Evolutionary conservation across 176 grass and related monocot genomes (phyloP).

Genomic region (Chrysopogon serrulatus): DNA sequence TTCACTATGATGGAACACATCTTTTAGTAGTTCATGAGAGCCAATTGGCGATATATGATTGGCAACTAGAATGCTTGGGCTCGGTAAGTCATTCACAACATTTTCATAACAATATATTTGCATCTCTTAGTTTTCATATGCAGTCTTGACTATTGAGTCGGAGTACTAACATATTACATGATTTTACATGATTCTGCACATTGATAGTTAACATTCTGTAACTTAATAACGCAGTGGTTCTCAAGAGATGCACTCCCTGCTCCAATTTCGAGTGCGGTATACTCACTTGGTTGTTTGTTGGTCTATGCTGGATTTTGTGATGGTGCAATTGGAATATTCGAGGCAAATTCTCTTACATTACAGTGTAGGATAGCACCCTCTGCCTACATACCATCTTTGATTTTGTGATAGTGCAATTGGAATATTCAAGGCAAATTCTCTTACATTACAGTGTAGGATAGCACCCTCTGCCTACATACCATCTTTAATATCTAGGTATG

Average conservation of each 20-base stretch:
- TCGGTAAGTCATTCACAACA: conserved; percentile 12
- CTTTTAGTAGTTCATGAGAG: conserved; percentile 61
- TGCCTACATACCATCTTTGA: too few species aligned
- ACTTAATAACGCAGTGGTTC: conserved; percentile 50
- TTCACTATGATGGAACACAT: conserved; percentile 52
- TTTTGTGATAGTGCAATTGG: too few species aligned
- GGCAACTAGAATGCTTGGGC: conserved; percentile 43
- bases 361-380: conserved; percentile 65
- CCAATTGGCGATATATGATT: conserved; percentile 51
- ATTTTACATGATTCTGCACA: too few species aligned
- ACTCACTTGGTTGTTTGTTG: conserved; percentile 63
- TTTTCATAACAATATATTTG: not conserved
- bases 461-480: conserved; percentile 66
- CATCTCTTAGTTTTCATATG: not conserved
- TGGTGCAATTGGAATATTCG: conserved; percentile 80
- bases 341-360: conserved; percentile 57
- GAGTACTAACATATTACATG: not conserved
- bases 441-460: conserved; percentile 57
- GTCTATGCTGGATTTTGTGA: conserved; percentile 12
- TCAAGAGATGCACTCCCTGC: conserved; percentile 69
- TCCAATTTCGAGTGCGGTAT: conserved; percentile 76
- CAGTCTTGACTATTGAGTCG: too few species aligned
- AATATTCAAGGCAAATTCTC: too few species aligned
- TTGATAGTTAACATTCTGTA: not conserved
- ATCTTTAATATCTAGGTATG: conserved; percentile 66